Evolutionary conservation across 2,329 filamentous ascomycete genomes (phyloP), one percentile per base, ranked within the genome.

Genomic region (Aspergillus sp.): DNA sequence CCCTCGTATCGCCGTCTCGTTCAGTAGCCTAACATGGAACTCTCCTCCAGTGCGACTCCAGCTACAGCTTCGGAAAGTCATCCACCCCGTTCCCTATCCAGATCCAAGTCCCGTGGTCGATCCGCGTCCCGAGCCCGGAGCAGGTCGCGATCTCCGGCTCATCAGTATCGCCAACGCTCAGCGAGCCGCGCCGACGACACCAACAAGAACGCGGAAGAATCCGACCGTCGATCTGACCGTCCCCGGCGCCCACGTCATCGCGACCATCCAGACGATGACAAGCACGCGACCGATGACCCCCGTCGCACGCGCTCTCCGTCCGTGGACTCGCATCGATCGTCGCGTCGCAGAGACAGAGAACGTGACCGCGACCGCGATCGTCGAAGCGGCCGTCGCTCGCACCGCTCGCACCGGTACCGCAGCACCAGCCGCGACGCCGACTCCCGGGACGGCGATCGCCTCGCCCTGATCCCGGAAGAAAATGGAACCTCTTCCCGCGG

Each of bases 261-360:
- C 23, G 69, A 71, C 5, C 73, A 74, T 14, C 78, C 80, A 45
- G 80, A 80, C 16, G 75, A 78, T 46, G 76, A 81, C 42, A 42
- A 31, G 3, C 42, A 51, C 14, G 25, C 52, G 19, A 50, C 50
- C 16, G 58, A 76, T 58, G 64, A 78, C 59, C 73, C 76, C 11
- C 80, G 84, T 45, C 80, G 81, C 47, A 85, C 86, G 0, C 80
- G 87, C 52, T 89, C 88, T 4, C 78, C 79, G 4, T 90, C 88
- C 2, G 82, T 81, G 1, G 82, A 84, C 11, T 78, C 79, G 4
- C 77, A 78, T 34, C 83, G 79, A 49, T 80, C 82, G 5, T 78
- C 79, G 45, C 82, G 85, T 61, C 82, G 84, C 56, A 85, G 84
- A 59, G 85, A 82, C 47, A 80, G 79, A 58, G 83, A 88, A 40